Evolutionary conservation across 805 yeast genomes (phyloP).

Genomic region (Lipomyces sp.): DNA sequence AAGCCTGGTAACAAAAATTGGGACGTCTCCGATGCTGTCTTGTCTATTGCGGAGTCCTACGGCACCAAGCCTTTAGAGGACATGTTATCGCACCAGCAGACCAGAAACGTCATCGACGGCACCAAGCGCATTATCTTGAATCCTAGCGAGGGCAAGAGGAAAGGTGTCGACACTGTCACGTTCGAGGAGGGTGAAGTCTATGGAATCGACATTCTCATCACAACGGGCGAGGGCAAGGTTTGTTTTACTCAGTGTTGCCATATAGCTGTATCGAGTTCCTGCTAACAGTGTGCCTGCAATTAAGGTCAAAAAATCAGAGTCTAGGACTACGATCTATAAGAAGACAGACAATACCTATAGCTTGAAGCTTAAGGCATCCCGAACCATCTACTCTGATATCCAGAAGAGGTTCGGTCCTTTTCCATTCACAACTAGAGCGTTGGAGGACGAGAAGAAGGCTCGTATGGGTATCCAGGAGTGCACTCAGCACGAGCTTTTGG

Average conservation of each 20-base stretch:
- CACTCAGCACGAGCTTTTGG: slow-evolving; percentile 65
- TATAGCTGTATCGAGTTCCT: neutral
- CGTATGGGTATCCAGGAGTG: slow-evolving; percentile 78
- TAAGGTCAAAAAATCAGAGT: slow-evolving; percentile 53
- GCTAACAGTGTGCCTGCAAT: neutral
- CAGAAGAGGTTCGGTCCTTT: slow-evolving; percentile 67
- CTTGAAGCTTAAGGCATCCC: slow-evolving; percentile 73
- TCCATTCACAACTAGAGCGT: slow-evolving; percentile 70
- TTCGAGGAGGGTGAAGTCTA: slow-evolving; percentile 78
- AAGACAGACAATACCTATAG: slow-evolving; percentile 65
- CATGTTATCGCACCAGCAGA: slow-evolving; percentile 75
- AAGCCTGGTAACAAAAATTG: slow-evolving; percentile 71
- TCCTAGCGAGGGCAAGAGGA: slow-evolving; percentile 69
- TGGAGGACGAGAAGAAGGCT: slow-evolving; percentile 71
- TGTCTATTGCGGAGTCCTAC: slow-evolving; percentile 62
- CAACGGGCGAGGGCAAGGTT: slow-evolving; percentile 73
- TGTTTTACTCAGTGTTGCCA: neutral
- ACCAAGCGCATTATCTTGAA: slow-evolving; percentile 76
- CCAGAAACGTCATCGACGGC: slow-evolving; percentile 69
- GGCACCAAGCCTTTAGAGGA: slow-evolving; percentile 70
- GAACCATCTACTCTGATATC: slow-evolving; percentile 66
- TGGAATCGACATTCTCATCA: slow-evolving; percentile 72
- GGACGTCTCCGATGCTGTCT: slow-evolving; percentile 73
- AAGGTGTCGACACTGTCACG: slow-evolving; percentile 63
- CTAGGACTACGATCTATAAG: slow-evolving; percentile 72